Percentiles rank a stretch among this genome's conserved stretches.
Conservation (phyloP, 139 green algal genomes). For the Edaphochlamys debaryana region DNA sequence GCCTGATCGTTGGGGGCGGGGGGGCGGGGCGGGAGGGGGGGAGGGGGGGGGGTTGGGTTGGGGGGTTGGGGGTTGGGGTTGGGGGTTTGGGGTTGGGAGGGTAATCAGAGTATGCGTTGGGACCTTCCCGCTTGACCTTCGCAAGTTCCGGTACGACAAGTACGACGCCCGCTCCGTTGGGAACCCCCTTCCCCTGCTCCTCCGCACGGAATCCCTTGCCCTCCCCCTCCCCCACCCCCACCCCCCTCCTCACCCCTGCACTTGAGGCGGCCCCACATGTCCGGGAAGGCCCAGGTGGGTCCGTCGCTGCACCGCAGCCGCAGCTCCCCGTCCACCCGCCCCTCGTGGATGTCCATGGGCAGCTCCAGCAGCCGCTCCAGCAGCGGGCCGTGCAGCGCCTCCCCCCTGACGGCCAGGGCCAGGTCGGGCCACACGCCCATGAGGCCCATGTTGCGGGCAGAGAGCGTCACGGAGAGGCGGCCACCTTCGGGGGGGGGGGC, state of each 20-base stretch:
- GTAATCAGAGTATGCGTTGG: too few species aligned
- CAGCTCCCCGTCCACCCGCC: constrained; percentile 80
- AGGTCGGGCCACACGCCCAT: constrained; percentile 54
- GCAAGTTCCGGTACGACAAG: too few species aligned
- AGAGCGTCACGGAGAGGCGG: constrained; percentile 65
- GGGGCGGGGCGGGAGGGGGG: not conserved
- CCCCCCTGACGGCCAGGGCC: constrained; percentile 58
- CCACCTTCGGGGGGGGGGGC: constrained; percentile 45
- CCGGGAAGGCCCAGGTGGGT: constrained; percentile 82
- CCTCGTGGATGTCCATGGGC: constrained; percentile 89
- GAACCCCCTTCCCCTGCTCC: too few species aligned
- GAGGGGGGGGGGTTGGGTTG: too few species aligned
- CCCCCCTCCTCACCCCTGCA: not conserved
- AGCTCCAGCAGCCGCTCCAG: constrained; percentile 90
- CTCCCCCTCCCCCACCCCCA: not conserved
- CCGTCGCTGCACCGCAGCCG: constrained; percentile 62
- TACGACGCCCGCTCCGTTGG: too few species aligned
- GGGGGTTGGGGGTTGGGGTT: not conserved
- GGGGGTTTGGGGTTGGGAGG: not conserved
- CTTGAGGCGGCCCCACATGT: constrained; percentile 74
- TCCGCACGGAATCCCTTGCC: not conserved
- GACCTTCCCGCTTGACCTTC: too few species aligned
- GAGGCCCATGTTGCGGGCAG: constrained; percentile 47
- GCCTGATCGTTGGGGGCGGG: constrained; percentile 27
- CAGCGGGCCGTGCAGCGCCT: constrained; percentile 80